These are phyloP conservation scores for Fremontodendron californicum DNA, from an alignment of 345 rosid species.

Conservation along the genomic window DNA sequence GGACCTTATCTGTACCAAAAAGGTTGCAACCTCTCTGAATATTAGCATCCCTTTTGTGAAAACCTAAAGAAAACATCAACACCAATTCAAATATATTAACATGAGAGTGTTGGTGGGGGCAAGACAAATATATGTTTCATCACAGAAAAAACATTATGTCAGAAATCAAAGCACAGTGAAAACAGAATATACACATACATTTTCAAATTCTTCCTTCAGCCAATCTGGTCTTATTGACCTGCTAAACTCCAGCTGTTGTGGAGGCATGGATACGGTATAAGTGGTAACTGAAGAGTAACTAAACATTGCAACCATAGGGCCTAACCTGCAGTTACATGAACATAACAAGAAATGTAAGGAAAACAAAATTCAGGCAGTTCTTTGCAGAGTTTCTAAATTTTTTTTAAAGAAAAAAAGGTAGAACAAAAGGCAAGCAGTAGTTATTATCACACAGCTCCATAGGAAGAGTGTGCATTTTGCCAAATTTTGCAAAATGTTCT, in stretches of 20 bases:
- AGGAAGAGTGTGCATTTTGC: background rate
- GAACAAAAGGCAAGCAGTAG: background rate
- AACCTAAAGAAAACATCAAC: slow-evolving; percentile 40
- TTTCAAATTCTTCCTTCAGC: slow-evolving; percentile 51
- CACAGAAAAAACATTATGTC: background rate
- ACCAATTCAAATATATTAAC: background rate
- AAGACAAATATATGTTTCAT: slow-evolving; percentile 1
- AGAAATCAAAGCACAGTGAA: background rate
- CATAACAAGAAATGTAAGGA: slow-evolving; percentile 2
- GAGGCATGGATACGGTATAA: slow-evolving; percentile 70
- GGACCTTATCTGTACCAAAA: slow-evolving; percentile 48
- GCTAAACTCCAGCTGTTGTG: slow-evolving; percentile 60
- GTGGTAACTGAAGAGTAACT: slow-evolving; percentile 72
- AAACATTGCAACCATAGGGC: slow-evolving; percentile 86
- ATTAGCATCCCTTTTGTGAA: slow-evolving; percentile 51
- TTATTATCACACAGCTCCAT: background rate
- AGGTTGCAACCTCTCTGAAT: slow-evolving; percentile 48
- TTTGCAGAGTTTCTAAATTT: background rate
- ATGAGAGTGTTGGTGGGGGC: background rate
- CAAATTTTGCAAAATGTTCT: background rate
- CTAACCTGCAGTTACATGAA: slow-evolving; percentile 54
- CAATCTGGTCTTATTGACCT: slow-evolving; percentile 47
- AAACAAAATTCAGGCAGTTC: background rate
- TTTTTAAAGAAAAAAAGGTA: background rate
- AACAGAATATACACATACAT: slow-evolving; percentile 38